These are phyloP conservation scores for Podaxis sp. DNA, from an alignment of 768 basidiomycete genomes.

Conservation along the genomic window DNA sequence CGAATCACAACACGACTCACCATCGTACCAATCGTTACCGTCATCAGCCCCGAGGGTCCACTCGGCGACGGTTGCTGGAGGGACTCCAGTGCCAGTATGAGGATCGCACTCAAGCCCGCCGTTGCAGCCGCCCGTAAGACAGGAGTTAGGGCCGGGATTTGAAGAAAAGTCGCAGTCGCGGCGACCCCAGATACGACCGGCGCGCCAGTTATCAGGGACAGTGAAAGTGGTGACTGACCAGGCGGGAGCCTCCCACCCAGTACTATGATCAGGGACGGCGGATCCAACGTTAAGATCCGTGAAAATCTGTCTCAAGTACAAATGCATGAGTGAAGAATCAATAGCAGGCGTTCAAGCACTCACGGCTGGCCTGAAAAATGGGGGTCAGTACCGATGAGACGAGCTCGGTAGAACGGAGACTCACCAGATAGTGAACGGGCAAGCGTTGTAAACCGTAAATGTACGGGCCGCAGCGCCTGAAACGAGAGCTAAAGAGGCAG, in stretches of 20 bases:
- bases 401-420: conserved; percentile 8
- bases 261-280: conserved; percentile 29
- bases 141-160: conserved; percentile 45
- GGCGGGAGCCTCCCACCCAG: conserved; percentile 41
- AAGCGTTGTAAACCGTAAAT: conserved; percentile 47
- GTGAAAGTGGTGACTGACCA: conserved; percentile 35
- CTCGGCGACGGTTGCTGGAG: conserved; percentile 65
- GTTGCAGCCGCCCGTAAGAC: conserved; percentile 59
- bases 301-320: conserved; percentile 43
- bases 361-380: conserved; percentile 31
- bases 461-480: conserved; percentile 7
- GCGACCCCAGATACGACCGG: conserved; percentile 55
- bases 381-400: not conserved
- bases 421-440: conserved; percentile 65
- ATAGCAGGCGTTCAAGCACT: not conserved
- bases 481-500: conserved; percentile 7
- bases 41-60: conserved; percentile 43
- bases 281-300: conserved; percentile 49
- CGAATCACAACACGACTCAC: conserved; percentile 23
- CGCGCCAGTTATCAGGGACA: conserved; percentile 60
- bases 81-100: conserved; percentile 49
- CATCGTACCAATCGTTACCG: conserved; percentile 47
- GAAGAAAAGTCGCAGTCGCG: conserved; percentile 56
- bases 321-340: not conserved
- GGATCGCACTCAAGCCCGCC: conserved; percentile 54